Evolutionary conservation across 805 yeast genomes (phyloP).

Genomic region (Isabelozyma rhagii): DNA sequence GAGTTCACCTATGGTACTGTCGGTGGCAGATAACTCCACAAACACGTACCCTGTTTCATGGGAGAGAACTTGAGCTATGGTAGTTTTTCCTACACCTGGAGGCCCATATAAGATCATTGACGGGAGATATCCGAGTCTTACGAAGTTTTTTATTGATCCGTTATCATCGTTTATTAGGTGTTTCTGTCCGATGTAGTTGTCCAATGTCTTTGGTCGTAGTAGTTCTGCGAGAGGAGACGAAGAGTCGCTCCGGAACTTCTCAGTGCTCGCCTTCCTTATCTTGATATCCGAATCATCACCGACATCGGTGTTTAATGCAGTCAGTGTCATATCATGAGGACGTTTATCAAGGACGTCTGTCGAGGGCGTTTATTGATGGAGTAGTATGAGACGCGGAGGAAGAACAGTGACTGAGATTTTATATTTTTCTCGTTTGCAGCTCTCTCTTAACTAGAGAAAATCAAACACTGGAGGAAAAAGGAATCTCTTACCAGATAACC

Average conservation of each 20-base stretch:
- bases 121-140: conserved; percentile 66
- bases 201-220: conserved; percentile 70
- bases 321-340: too few species aligned
- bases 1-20: conserved; percentile 63
- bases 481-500: too few species aligned
- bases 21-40: conserved; percentile 83
- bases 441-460: too few species aligned
- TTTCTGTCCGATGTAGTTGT: conserved; percentile 79
- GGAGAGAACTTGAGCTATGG: conserved; percentile 70
- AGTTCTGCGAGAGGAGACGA: conserved; percentile 65
- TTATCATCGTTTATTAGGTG: conserved; percentile 61
- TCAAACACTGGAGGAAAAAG: too few species aligned
- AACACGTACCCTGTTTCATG: conserved; percentile 52
- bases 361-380: not conserved
- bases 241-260: not conserved
- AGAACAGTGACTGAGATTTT: not conserved
- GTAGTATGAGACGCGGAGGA: not conserved
- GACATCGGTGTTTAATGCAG: not conserved
- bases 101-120: conserved; percentile 94
- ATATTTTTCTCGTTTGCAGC: not conserved
- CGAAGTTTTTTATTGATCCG: conserved; percentile 66
- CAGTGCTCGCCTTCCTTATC: not conserved
- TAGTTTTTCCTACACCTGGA: conserved; percentile 94
- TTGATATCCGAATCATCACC: not conserved
- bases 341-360: not conserved